Base-by-base conservation (phyloP, 208 protist genomes). In the Leishmania guyanensis region DNA sequence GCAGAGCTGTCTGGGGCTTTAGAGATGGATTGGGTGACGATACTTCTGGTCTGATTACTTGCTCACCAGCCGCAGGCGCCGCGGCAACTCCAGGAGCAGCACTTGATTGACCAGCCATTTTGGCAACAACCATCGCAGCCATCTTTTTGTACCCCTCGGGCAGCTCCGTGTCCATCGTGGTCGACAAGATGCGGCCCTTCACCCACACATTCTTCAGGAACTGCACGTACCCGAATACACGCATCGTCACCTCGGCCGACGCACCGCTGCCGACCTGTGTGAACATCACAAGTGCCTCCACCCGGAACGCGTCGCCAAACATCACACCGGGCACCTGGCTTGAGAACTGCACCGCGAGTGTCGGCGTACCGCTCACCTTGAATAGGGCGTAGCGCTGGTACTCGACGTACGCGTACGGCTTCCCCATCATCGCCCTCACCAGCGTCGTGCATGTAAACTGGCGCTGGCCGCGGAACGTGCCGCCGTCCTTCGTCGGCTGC, bases 381-480 rank as follows among this genome's bases (percentile, higher is more conserved):
- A 91, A 75, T 60, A 94, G 84, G 8, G 88, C 88, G 75, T 92
- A 94, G 43, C 89, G 86, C 76, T 94, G 83, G 78, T 92, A 93
- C 83, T 94, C 88, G 64, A 83, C 86, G 77, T 87, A 92, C 39
- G 73, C 50, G 82, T 88, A 94, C 29, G 77, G 75, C 81, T 92
- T 92, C 69, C 74, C 78, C 82, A 92, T 84, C 84, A 92, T 82
- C 78, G 86, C 86, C 80, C 87, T 89, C 76, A 92, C 84, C 48
- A 87, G 76, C 54, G 89, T 93, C 78, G 81, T 90, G 80, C 89
- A 93, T 53, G 77, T 86, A 60, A 93, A 91, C 65, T 80, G 39
- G 65, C 91, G 87, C 82, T 92, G 89, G 26, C 91, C 91, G 68
- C 84, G 83, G 82, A 89, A 93, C 58, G 53, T 33, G 2, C 84